phyloP scores from a whole-genome alignment of 257 asterid species.

The Buddleja alternifolia region DNA sequence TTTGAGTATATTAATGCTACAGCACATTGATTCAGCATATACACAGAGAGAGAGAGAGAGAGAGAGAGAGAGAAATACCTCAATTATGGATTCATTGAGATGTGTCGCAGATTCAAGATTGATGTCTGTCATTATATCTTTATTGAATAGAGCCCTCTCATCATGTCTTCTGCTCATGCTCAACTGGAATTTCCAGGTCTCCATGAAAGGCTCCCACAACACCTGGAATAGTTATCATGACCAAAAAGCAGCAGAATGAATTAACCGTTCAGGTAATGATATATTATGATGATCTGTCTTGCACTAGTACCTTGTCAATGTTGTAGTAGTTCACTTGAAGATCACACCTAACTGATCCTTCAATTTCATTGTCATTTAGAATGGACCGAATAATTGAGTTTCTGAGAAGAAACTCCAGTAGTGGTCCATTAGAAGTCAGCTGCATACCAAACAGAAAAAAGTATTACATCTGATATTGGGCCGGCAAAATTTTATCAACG shows the following conservation, averaged over 20 bases:
- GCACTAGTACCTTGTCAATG: conserved; percentile 75
- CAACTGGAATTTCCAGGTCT: conserved; percentile 81
- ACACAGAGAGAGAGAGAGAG: no score
- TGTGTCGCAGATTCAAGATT: conserved; percentile 65
- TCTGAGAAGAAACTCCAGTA: conserved; percentile 68
- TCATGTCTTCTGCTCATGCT: conserved; percentile 60
- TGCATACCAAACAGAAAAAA: conserved; percentile 32
- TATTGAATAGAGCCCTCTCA: conserved; percentile 64
- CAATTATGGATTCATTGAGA: conserved; percentile 83
- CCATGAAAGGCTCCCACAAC: conserved; percentile 92
- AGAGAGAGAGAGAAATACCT: conserved; percentile 78
- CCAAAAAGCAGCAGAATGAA: conserved; percentile 22
- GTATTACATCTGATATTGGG: conserved; percentile 16
- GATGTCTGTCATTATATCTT: conserved; percentile 61
- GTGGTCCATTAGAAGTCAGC: conserved; percentile 85
- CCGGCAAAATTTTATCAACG: conserved; percentile 12
- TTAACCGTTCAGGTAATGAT: conserved; percentile 24
- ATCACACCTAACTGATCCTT: conserved; percentile 66
- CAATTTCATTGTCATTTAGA: conserved; percentile 52
- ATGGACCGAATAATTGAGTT: conserved; percentile 47
- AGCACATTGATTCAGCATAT: conserved; percentile 18
- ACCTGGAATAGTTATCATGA: conserved; percentile 51
- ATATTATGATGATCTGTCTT: conserved; percentile 13
- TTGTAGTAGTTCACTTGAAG: conserved; percentile 88
- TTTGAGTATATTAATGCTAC: conserved; percentile 29